Evolutionary conservation across 352 stramenopile species (phyloP).

Genomic region (Pythium myriotylum): DNA sequence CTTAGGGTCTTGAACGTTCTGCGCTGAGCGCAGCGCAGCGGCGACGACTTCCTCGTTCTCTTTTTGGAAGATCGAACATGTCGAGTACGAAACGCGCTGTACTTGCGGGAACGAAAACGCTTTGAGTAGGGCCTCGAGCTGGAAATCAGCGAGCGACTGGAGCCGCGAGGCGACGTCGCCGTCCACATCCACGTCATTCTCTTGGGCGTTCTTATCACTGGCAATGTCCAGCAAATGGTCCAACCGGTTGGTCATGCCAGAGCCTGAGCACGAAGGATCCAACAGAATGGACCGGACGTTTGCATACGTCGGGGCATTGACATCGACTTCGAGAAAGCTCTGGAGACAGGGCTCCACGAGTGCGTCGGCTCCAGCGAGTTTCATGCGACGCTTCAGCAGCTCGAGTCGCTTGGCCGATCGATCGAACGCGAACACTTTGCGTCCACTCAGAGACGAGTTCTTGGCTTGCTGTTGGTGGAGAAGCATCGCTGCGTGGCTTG

Average conservation of each 20-base stretch:
- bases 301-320: slow-evolving; percentile 67
- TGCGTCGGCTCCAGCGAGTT: slow-evolving; percentile 71
- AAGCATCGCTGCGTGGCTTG: slow-evolving; percentile 95
- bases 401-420: slow-evolving; percentile 86
- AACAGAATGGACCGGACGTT: slow-evolving; percentile 94
- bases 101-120: slow-evolving; percentile 95
- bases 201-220: slow-evolving; percentile 33
- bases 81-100: slow-evolving; percentile 96
- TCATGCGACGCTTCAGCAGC: slow-evolving; percentile 88
- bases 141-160: slow-evolving; percentile 94
- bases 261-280: slow-evolving; percentile 97
- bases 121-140: slow-evolving; percentile 93
- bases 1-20: slow-evolving; percentile 43
- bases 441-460: slow-evolving; percentile 34
- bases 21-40: slow-evolving; percentile 74
- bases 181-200: slow-evolving; percentile 33
- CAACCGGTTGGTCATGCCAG: slow-evolving; percentile 93
- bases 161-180: slow-evolving; percentile 73
- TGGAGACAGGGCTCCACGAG: slow-evolving; percentile 83
- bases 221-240: slow-evolving; percentile 91
- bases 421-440: slow-evolving; percentile 95
- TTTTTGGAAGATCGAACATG: slow-evolving; percentile 95
- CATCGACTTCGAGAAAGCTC: slow-evolving; percentile 93
- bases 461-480: slow-evolving; percentile 64
- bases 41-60: slow-evolving; percentile 96